These are phyloP conservation scores for Hanseniaspora uvarum DNA, from an alignment of 1,139 yeast species.

Conservation along the genomic window DNA sequence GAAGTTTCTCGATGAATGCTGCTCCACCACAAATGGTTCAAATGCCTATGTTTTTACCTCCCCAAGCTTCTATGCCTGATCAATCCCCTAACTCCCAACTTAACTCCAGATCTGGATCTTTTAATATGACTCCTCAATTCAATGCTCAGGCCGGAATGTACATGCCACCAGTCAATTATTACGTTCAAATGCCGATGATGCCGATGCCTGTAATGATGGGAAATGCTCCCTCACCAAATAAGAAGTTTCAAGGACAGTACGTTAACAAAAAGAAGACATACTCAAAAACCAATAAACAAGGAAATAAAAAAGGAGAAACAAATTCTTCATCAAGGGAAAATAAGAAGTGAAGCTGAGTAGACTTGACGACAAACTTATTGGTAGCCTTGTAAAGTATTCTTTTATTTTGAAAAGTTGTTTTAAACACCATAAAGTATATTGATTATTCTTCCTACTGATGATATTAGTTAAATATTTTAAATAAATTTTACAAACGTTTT, in stretches of 20 bases:
- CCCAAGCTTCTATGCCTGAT: not conserved
- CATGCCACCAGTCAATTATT: constrained; percentile 1
- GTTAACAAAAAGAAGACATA: not conserved
- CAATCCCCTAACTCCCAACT: not conserved
- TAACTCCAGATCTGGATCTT: constrained; percentile 10
- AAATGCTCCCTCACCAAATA: not conserved
- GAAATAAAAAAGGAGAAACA: not conserved
- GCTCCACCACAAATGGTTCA: constrained; percentile 11
- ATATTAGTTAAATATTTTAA: no score
- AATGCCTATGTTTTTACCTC: constrained; percentile 8
- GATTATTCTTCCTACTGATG: no score
- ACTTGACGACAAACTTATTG: no score
- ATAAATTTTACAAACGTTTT: no score
- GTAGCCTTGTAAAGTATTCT: no score
- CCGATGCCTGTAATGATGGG: constrained; percentile 13
- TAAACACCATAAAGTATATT: no score
- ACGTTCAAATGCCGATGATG: constrained; percentile 12
- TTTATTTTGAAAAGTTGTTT: no score
- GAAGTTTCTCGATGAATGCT: constrained; percentile 3
- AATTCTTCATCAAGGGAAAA: not conserved
- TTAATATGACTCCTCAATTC: constrained; percentile 5
- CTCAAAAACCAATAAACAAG: not conserved
- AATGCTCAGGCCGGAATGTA: not conserved
- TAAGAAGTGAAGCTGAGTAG: not conserved
- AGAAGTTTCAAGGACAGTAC: not conserved